Evolutionary conservation across 441 rosid species (phyloP).

Genomic region (Cnidoscolus chayamansa): DNA sequence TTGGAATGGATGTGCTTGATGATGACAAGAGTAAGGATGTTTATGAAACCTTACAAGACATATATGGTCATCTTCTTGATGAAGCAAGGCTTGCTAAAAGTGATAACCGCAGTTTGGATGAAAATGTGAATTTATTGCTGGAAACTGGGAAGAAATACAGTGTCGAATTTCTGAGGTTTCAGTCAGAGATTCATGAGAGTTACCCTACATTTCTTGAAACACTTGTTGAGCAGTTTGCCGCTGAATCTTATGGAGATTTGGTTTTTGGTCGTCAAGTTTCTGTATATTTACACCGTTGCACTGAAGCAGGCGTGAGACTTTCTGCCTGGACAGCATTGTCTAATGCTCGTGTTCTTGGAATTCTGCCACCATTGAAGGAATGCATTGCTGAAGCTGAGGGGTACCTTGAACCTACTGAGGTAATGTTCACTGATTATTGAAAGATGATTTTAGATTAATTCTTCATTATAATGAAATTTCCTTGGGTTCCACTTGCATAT

Average conservation of each 20-base stretch:
- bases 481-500: conserved; percentile 1
- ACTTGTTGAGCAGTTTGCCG: conserved; percentile 81
- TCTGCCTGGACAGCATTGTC: conserved; percentile 69
- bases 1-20: conserved; percentile 72
- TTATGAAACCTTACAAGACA: conserved; percentile 69
- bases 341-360: conserved; percentile 71
- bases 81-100: conserved; percentile 33
- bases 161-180: conserved; percentile 55
- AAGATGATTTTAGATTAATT: background rate
- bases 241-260: conserved; percentile 81
- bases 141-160: conserved; percentile 23
- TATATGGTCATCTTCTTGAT: conserved; percentile 62
- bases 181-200: conserved; percentile 69
- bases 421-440: conserved; percentile 26
- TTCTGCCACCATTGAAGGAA: conserved; percentile 69
- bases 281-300: conserved; percentile 60
- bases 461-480: too few species aligned
- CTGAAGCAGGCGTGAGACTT: conserved; percentile 61
- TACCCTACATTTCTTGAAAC: conserved; percentile 72
- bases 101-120: conserved; percentile 17
- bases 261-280: conserved; percentile 79
- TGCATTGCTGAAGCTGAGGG: conserved; percentile 66
- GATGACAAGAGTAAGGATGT: conserved; percentile 60
- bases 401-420: conserved; percentile 88
- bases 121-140: conserved; percentile 15